Conservation (phyloP, 1,284 basidiomycete genomes). For the Schizopora paradoxa region DNA sequence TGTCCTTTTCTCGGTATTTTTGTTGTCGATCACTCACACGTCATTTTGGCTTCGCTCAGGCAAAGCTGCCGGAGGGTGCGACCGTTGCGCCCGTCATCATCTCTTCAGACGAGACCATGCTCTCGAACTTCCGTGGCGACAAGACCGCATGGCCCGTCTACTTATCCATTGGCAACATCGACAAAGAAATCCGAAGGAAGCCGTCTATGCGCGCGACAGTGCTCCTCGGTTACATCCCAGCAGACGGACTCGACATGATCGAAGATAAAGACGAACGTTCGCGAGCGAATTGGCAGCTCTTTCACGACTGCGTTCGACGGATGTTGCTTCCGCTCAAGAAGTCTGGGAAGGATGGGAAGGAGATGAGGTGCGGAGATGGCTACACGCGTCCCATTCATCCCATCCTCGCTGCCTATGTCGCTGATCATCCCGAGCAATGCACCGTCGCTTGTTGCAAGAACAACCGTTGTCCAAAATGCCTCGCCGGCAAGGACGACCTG, state of each 20-base stretch:
- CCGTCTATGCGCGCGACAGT: slow-evolving; percentile 19
- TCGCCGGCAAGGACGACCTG: slow-evolving; percentile 2
- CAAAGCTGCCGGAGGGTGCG: neutral
- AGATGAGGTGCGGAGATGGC: slow-evolving; percentile 33
- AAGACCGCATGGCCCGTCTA: slow-evolving; percentile 19
- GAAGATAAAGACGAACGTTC: slow-evolving; percentile 20
- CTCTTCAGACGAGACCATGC: slow-evolving; percentile 19
- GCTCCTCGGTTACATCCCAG: slow-evolving; percentile 38
- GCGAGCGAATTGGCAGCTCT: slow-evolving; percentile 27
- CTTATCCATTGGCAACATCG: slow-evolving; percentile 21
- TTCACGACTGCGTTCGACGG: slow-evolving; percentile 34
- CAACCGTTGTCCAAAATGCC: slow-evolving; percentile 22
- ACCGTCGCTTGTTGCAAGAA: slow-evolving; percentile 24
- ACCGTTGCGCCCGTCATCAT: slow-evolving; percentile 17
- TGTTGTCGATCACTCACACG: neutral
- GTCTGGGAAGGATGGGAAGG: slow-evolving; percentile 31
- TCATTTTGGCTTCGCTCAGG: neutral
- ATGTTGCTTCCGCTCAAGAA: slow-evolving; percentile 29
- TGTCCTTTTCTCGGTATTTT: neutral
- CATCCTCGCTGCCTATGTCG: slow-evolving; percentile 25
- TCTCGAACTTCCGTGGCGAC: slow-evolving; percentile 18
- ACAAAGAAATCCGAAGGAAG: slow-evolving; percentile 10
- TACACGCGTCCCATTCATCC: slow-evolving; percentile 15
- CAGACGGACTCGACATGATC: slow-evolving; percentile 34
- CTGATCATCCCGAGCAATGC: slow-evolving; percentile 27